Base-by-base conservation (phyloP, 176 grass and related monocot genomes). In the Triticum urartu region DNA sequence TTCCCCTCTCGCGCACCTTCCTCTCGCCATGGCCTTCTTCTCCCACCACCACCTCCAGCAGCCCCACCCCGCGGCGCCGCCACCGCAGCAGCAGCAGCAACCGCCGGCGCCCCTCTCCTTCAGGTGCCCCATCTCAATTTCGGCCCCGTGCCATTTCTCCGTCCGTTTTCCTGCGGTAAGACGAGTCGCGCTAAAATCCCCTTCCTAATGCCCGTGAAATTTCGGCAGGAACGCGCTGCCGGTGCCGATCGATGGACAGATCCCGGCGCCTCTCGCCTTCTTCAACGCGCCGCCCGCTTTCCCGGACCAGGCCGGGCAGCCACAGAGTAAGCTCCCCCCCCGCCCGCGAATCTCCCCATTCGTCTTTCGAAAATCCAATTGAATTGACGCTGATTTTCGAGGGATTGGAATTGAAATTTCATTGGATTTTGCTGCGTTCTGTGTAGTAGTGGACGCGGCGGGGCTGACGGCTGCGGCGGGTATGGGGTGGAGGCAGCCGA, bases 161-260 rank as follows among this genome's bases (percentile, higher is more conserved):
- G 13, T 35, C 7, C 60, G 66, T 40, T 79, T 83, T n/a, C n/a
- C 8, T 11, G 18, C 20, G 54, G 39, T 79, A 63, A 61, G 34
- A 58, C 78, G 34, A 58, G 81, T 72, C 64, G 52, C 21, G 45
- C 70, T 82, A 64, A 90, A 93, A 67, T 85, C 81, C 81, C 77
- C 77, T 73, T 48, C 48, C 47, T 82, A 63, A 91, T 83, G 30
- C 59, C 54, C 54, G 54, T 58, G 43, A 9, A 40, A 58, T 76
- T 92, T 28, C 1, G 22, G 66, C 94, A 99, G 97, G 83, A 97
- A 94, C 77, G 83, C 93, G 71, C 89, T 94, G 45, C 90, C 80
- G 36, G 94, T 93, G 62, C 94, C 92, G 32, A 89, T 93, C 61
- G 94, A 97, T 88, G 94, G 94, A 39, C 94, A 99, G 91, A 91